These are phyloP conservation scores for Symbiotaphrina buchneri DNA, from an alignment of 495 filamentous ascomycete genomes.

Conservation along the genomic window DNA sequence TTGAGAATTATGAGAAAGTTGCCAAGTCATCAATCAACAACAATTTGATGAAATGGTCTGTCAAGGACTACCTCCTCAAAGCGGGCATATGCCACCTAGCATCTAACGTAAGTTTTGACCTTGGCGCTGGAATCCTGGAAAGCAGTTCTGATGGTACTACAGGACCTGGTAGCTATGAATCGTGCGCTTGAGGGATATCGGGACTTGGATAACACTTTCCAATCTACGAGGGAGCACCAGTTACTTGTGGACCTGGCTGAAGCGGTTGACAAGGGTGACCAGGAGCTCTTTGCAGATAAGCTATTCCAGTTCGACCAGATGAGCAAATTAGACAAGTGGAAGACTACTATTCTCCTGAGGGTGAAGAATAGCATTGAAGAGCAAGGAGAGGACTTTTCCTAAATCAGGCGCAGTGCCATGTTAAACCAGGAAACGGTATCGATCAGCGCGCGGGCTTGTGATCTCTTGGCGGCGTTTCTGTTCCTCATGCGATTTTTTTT, in stretches of 20 bases:
- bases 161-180: conserved; percentile 17
- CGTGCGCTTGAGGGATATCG: conserved; percentile 61
- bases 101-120: conserved; percentile 23
- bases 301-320: conserved; percentile 73
- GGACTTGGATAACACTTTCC: conserved; percentile 60
- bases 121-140: neutral
- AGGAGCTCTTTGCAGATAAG: conserved; percentile 65
- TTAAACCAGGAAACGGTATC: too few relatives aligned
- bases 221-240: conserved; percentile 52
- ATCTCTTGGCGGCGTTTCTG: too few relatives aligned
- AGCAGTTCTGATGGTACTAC: neutral
- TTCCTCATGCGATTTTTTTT: too few relatives aligned
- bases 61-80: conserved; percentile 87
- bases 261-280: conserved; percentile 47
- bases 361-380: conserved; percentile 67
- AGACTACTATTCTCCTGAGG: conserved; percentile 63
- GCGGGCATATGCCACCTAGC: conserved; percentile 68
- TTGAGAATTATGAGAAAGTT: conserved; percentile 62
- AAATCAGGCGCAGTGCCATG: too few relatives aligned
- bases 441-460: too few relatives aligned
- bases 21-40: conserved; percentile 48
- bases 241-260: conserved; percentile 51
- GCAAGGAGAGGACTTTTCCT: conserved; percentile 54
- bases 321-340: conserved; percentile 87
- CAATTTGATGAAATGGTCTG: conserved; percentile 70